Evolutionary conservation across 257 asterid species (phyloP), one percentile per base, ranked within the genome.

Genomic region (Petunia axillaris): DNA sequence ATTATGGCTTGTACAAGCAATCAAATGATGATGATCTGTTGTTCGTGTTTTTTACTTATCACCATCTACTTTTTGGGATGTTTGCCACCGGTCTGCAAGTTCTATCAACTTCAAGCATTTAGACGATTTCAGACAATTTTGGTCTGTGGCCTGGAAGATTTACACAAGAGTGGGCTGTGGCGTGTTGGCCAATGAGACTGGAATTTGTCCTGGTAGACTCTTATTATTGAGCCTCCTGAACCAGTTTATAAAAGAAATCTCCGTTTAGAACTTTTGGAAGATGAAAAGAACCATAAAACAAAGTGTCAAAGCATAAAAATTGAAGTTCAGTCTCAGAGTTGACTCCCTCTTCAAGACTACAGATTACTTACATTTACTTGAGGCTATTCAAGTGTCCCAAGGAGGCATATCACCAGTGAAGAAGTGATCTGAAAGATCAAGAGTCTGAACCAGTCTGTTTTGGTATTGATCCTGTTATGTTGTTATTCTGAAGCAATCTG

Each of bases 21-120:
- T 94, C 97, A 0, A 98, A 94, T n/a, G 97, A 89, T 35, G 99
- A 96, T 0, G 92, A 85, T 92, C 95, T 76, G 81, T 89, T 7
- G 91, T 82, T 78, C 91, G 1, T 83, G 76, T 89, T 91, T 71
- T 43, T 71, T 92, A 83, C 59, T 85, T 25, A 25, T 25, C 25
- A 13, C 95, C 63, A 8, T 94, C 99, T 25, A 87, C 5, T 82
- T 88, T 91, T 85, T 91, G 99, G 39, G 97, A 90, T 14, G 94
- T 94, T 84, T 96, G 98, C 98, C 98, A 96, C 83, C 97, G 88
- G 90, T 94, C 98, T 1, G 97, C 98, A 8, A 92, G 91, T 41
- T 25, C 99, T 98, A 44, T 94, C 99, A 1, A 98, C 99, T 85
- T 94, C 98, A 4, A 96, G 93, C 99, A 96, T 96, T 3, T 97